Base-by-base conservation (phyloP, 305 asterid genomes). In the Solanum aculeatissimum region DNA sequence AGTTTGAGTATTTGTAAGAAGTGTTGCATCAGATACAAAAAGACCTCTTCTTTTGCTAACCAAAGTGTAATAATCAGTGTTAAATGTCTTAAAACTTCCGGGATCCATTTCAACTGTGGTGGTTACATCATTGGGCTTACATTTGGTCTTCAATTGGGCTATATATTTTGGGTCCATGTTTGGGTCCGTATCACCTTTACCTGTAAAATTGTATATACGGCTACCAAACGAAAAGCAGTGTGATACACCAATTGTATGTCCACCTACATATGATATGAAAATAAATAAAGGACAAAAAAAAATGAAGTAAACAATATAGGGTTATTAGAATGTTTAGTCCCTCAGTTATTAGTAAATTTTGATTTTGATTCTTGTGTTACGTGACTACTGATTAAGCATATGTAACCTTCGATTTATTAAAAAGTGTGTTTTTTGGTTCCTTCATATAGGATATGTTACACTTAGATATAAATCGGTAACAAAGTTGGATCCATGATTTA, bases 31-130 rank as follows among this genome's bases (percentile, higher is more conserved):
- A 0, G 95, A 60, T 82, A 87, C 72, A 38, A 93, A 90, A 29
- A 93, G 87, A 3, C 95, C 95, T 83, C 92, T 80, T 58, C 89
- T 89, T 9, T 85, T 69, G 60, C 27, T 63, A 6, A 93, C 88
- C 10, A 85, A 0, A 0, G 72, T 82, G 86, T 29, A 93, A 21
- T 93, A 93, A n/a, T 82, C 82, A 0, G 84, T 83, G 85, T 93
- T 92, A 74, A 93, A 93, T 0, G 1, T 42, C 8, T 70, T 40
- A 16, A 70, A 71, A 86, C 95, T 92, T n/a, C 93, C 91, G 2
- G 96, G 93, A 35, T 91, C 95, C 94, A 92, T 92, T 51, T 89
- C 90, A 8, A 93, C 89, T 1, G 78, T 62, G 83, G 88, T 71
- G 10, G 89, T 91, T 6, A 85, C 15, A 84, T 92, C 93, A 8